Percentiles rank a stretch among this genome's conserved stretches.
Conservation (phyloP, 371 early-diverging fungal species). For the Mucor piriformis region DNA sequence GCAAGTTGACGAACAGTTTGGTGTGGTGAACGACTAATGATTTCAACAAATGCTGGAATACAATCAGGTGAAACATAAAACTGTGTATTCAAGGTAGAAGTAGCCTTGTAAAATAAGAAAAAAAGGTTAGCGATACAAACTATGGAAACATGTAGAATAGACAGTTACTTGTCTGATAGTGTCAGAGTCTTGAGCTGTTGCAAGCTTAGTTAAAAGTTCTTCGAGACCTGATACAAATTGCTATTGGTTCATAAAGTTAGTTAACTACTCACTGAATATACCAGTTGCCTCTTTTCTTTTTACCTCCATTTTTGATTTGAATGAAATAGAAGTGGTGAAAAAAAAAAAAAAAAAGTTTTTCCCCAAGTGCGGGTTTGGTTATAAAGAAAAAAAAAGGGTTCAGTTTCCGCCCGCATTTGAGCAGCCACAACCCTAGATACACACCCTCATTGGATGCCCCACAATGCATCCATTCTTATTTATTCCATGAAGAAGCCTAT, state of each 20-base stretch:
- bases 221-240: constrained; percentile 51
- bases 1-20: constrained; percentile 81
- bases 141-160: neutral
- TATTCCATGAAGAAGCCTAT: no score
- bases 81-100: constrained; percentile 70
- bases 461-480: no score
- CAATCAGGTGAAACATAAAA: constrained; percentile 66
- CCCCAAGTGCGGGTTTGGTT: no score
- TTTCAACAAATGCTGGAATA: constrained; percentile 74
- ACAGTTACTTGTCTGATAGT: constrained; percentile 49
- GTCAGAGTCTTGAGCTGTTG: constrained; percentile 52
- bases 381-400: neutral
- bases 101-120: constrained; percentile 50
- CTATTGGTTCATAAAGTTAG: constrained; percentile 18
- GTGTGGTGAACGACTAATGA: constrained; percentile 62
- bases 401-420: neutral
- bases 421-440: no score
- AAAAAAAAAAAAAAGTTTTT: constrained; percentile 2
- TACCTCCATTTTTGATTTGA: constrained; percentile 18
- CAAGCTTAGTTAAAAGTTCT: constrained; percentile 49
- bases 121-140: no score
- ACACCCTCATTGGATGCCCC: no score
- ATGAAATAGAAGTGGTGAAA: constrained; percentile 1
- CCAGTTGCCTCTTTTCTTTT: neutral
- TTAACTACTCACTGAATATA: neutral